phyloP scores from a whole-genome alignment of 352 stramenopile species.

The Globisporangium abappressorium region DNA sequence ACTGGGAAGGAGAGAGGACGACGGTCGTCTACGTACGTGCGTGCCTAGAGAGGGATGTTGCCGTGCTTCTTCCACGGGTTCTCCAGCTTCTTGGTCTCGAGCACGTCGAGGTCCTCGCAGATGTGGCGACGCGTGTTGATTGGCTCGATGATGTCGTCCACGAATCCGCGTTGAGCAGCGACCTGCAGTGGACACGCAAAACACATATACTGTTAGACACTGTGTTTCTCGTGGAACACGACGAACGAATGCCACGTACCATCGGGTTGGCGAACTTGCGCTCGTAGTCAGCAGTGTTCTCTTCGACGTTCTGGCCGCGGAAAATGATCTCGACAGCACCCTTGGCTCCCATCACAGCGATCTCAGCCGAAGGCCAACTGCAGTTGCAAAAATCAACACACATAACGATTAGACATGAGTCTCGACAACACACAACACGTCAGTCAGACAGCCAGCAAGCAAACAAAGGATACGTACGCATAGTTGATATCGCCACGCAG shows the following conservation, averaged over 20 bases:
- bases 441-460: not conserved
- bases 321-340: conserved; percentile 99
- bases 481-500: conserved; percentile 97
- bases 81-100: conserved; percentile 92
- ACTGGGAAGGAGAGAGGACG: not conserved
- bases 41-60: conserved; percentile 95
- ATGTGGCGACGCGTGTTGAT: conserved; percentile 91
- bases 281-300: conserved; percentile 95
- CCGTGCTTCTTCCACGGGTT: conserved; percentile 96
- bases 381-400: conserved; percentile 4
- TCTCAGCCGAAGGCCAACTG: conserved; percentile 74
- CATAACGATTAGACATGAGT: conserved; percentile 12
- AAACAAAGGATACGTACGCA: conserved; percentile 39
- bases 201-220: not conserved
- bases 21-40: conserved; percentile 6
- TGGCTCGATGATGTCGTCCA: conserved; percentile 98
- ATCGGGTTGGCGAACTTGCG: conserved; percentile 96
- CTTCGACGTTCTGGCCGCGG: conserved; percentile 93
- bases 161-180: conserved; percentile 94
- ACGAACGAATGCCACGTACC: conserved; percentile 19
- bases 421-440: not conserved
- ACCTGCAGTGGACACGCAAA: conserved; percentile 20
- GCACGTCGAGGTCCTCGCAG: conserved; percentile 94
- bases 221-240: not conserved
- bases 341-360: conserved; percentile 92